Conservation (phyloP, 352 stramenopile species). For the Phytophthora constricta region DNA sequence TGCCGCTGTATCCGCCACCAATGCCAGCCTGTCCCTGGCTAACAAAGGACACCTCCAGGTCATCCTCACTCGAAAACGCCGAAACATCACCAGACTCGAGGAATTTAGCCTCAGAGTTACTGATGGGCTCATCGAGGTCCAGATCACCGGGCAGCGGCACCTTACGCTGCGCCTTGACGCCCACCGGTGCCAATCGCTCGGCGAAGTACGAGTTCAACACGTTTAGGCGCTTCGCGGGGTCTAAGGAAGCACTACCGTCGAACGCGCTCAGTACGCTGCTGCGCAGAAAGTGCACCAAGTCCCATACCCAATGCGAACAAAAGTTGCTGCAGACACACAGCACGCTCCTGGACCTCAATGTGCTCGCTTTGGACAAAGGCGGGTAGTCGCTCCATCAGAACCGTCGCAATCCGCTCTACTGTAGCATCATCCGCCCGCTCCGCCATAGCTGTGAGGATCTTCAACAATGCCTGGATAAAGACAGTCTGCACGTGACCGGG, state of each 20-base stretch:
- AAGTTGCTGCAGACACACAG: constrained; percentile 85
- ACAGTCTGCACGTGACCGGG: constrained; percentile 92
- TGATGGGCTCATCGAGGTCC: constrained; percentile 70
- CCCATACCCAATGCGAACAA: constrained; percentile 70
- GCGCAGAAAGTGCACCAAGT: constrained; percentile 53
- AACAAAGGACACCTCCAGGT: constrained; percentile 85
- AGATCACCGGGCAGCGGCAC: constrained; percentile 89
- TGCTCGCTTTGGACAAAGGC: constrained; percentile 92
- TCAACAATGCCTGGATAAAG: constrained; percentile 95
- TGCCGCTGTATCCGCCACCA: constrained; percentile 41
- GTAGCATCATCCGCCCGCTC: constrained; percentile 77
- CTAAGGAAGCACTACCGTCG: constrained; percentile 54
- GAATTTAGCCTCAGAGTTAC: constrained; percentile 67
- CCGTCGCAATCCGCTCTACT: constrained; percentile 84
- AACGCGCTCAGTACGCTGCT: constrained; percentile 79
- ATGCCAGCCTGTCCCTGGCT: constrained; percentile 48
- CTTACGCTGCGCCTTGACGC: constrained; percentile 91
- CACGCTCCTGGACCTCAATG: constrained; percentile 96
- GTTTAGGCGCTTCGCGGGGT: constrained; percentile 51
- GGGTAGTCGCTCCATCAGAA: constrained; percentile 86
- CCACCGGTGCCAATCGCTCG: constrained; percentile 88
- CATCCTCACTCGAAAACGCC: constrained; percentile 70
- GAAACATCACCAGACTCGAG: constrained; percentile 76
- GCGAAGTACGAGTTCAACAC: constrained; percentile 81
- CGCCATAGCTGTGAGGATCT: constrained; percentile 83